Conservation (phyloP, 805 yeast genomes). For the Myxozyma neotropica region DNA sequence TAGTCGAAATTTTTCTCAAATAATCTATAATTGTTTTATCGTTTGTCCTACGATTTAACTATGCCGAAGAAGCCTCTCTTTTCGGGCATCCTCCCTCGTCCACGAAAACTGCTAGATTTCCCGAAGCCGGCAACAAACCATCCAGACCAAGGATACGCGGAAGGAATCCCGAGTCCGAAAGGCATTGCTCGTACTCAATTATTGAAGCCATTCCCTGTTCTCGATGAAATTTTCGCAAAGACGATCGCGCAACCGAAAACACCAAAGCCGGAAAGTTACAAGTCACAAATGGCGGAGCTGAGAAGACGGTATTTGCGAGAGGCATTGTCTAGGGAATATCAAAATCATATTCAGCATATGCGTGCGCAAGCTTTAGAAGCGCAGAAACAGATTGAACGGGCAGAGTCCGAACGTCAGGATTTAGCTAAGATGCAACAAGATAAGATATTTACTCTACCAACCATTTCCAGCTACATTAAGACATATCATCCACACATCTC, state of each 20-base stretch:
- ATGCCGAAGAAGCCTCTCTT: too few species aligned
- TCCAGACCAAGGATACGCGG: slow-evolving; percentile 19
- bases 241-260: slow-evolving; percentile 11
- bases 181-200: slow-evolving; percentile 12
- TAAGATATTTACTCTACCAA: slow-evolving; percentile 22
- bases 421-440: slow-evolving; percentile 6
- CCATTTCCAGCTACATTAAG: slow-evolving; percentile 14
- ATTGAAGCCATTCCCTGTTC: slow-evolving; percentile 17
- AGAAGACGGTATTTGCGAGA: slow-evolving; percentile 15
- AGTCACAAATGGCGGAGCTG: slow-evolving; percentile 5
- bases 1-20: too few species aligned
- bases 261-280: neutral
- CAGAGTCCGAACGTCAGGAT: slow-evolving; percentile 4
- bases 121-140: neutral
- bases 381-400: slow-evolving; percentile 8
- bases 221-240: slow-evolving; percentile 5
- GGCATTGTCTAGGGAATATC: slow-evolving; percentile 7
- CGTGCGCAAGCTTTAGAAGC: neutral
- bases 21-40: too few species aligned
- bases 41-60: too few species aligned
- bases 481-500: slow-evolving; percentile 7
- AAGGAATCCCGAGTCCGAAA: slow-evolving; percentile 8
- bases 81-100: slow-evolving; percentile 19
- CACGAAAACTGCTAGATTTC: slow-evolving; percentile 15
- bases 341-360: neutral